Base-by-base conservation (phyloP, 768 basidiomycete species). In the Pulveroboletus frians region DNA sequence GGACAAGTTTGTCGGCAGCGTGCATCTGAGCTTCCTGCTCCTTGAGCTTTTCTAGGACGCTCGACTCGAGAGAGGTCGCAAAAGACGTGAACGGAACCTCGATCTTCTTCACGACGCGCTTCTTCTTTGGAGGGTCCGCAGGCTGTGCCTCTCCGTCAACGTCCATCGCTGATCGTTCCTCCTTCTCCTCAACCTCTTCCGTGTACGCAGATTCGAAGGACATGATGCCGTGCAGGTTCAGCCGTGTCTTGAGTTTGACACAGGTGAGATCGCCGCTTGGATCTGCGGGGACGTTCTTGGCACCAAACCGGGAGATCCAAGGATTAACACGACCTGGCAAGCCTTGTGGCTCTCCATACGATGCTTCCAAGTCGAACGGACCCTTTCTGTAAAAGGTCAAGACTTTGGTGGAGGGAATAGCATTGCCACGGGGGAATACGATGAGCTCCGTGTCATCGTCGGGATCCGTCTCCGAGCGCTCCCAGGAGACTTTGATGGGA, bases 301-400 rank as follows among this genome's bases (percentile, higher is more conserved):
- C 86, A 15, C 79, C 81, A 72, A 92, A 87, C 50, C 78, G 81
- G 29, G 79, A 84, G 55, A 99, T 72, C 85, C 85, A 92, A 0
- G 92, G 86, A 76, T 89, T 88, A 70, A 90, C 78, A 17, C 75
- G 73, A 2, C 86, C 86, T 9, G 95, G 94, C 29, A 98, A 77
- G 14, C 57, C 51, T 4, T 72, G 59, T 3, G 86, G 84, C 15
- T 93, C 81, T 13, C 83, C 85, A 69, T 98, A 98, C 37, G 71
- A 70, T 2, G 91, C 88, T 69, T 94, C 86, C 62, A 99, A 77
- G 39, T 89, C 86, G 73, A 99, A 99, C 4, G 85, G 68, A 34
- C 84, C 83, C 61, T 84, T 85, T 66, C 95, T 85, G 70, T 92
- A 89, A 79, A 97, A 96, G 5, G 92, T 92, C 58, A 98, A 81